A percentile compares a stretch with the other conserved stretches of the same genome.
These are phyloP conservation scores for Turritis glabra DNA, from an alignment of 345 rosid genomes.

Conservation along the genomic window DNA sequence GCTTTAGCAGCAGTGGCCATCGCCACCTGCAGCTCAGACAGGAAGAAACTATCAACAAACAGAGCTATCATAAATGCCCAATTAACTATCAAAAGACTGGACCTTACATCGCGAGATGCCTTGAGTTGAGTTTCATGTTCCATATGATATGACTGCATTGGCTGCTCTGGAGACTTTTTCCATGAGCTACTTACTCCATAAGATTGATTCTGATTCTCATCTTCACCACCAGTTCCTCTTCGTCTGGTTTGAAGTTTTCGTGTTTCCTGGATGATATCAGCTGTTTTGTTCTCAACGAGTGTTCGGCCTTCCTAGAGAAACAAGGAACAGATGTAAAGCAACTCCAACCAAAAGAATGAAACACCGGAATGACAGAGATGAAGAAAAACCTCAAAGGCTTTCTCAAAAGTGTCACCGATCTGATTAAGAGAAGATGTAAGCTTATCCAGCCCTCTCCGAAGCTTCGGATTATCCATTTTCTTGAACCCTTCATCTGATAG, in stretches of 20 bases:
- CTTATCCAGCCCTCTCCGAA: conserved; percentile 65
- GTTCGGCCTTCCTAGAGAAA: conserved; percentile 75
- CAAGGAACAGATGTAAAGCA: conserved; percentile 19
- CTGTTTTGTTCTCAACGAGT: conserved; percentile 72
- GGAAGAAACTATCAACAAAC: conserved; percentile 11
- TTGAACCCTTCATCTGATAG: conserved; percentile 44
- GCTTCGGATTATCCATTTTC: conserved; percentile 65
- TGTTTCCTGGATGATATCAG: conserved; percentile 73
- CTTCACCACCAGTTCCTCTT: conserved; percentile 49
- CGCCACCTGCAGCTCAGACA: conserved; percentile 65
- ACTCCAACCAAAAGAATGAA: neutral
- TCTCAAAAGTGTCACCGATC: conserved; percentile 80
- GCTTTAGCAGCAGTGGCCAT: conserved; percentile 99
- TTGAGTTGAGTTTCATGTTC: conserved; percentile 82
- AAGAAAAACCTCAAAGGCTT: conserved; percentile 66
- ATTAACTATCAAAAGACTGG: neutral
- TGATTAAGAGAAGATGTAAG: conserved; percentile 75
- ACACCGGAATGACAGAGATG: neutral
- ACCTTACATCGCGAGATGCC: conserved; percentile 99
- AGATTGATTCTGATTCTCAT: conserved; percentile 35
- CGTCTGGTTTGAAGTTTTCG: conserved; percentile 69
- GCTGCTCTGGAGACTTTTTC: conserved; percentile 43
- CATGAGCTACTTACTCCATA: conserved; percentile 43
- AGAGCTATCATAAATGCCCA: neutral
- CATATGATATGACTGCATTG: conserved; percentile 43